A percentile compares a stretch with the other conserved stretches of the same genome.
Conservation (phyloP, 164 flowering plant species). For the Protea cynaroides region DNA sequence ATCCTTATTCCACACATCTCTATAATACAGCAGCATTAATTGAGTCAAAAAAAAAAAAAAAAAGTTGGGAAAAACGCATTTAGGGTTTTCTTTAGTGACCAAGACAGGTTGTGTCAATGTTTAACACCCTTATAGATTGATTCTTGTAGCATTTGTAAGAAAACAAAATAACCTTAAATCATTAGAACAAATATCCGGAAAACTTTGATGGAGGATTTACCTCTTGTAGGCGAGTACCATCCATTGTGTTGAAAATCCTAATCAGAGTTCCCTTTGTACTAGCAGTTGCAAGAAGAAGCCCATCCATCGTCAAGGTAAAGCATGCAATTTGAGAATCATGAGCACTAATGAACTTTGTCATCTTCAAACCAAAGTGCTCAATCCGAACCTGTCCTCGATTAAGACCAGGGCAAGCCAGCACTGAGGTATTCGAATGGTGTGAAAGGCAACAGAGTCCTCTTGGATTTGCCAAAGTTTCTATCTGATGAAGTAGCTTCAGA, state of each 20-base stretch:
- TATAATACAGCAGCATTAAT: too few species aligned
- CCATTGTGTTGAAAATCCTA: conserved; percentile 56
- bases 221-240: conserved; percentile 60
- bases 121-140: too few species aligned
- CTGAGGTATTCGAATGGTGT: conserved; percentile 43
- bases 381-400: conserved; percentile 45
- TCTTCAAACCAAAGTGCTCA: conserved; percentile 51
- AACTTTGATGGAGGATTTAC: conserved; percentile 15
- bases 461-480: conserved; percentile 47
- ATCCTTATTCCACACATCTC: too few species aligned
- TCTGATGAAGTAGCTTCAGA: conserved; percentile 47
- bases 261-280: conserved; percentile 53
- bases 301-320: conserved; percentile 49
- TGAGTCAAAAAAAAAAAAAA: too few species aligned
- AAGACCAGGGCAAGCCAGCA: conserved; percentile 52
- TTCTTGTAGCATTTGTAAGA: background rate
- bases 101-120: too few species aligned
- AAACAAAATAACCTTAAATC: background rate
- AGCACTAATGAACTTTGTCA: conserved; percentile 42
- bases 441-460: conserved; percentile 57
- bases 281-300: conserved; percentile 63
- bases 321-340: conserved; percentile 47
- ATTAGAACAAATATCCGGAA: background rate
- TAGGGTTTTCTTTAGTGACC: too few species aligned
- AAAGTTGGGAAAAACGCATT: too few species aligned